Evolutionary conservation across 1,139 yeast genomes (phyloP).

Genomic region (Suhomyces guaymorum): DNA sequence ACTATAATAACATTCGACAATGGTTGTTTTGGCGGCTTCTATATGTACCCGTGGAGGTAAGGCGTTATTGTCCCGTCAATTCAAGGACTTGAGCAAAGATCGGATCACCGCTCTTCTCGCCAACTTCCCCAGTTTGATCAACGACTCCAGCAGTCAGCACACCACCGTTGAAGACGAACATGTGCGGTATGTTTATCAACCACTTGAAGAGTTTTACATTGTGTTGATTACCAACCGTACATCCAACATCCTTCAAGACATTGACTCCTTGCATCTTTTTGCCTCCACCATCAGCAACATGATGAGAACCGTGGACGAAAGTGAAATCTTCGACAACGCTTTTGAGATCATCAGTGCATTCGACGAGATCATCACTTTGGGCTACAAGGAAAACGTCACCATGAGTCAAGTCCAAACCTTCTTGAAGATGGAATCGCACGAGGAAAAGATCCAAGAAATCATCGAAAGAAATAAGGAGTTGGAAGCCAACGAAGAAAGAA

Average conservation of each 20-base stretch:
- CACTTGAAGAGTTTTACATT: slow-evolving; percentile 90
- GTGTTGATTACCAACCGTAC: slow-evolving; percentile 88
- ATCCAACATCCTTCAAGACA: slow-evolving; percentile 91
- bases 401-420: slow-evolving; percentile 83
- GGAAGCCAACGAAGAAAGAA: slow-evolving; percentile 96
- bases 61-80: slow-evolving; percentile 90
- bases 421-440: slow-evolving; percentile 97
- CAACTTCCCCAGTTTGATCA: slow-evolving; percentile 78
- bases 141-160: slow-evolving; percentile 75
- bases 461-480: slow-evolving; percentile 95
- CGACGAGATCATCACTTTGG: slow-evolving; percentile 89
- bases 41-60: slow-evolving; percentile 95
- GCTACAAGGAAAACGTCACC: slow-evolving; percentile 86
- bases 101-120: slow-evolving; percentile 85
- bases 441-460: slow-evolving; percentile 96
- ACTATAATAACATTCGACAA: slow-evolving; percentile 6
- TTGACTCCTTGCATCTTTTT: slow-evolving; percentile 86
- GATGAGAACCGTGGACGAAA: slow-evolving; percentile 74
- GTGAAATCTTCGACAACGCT: slow-evolving; percentile 79
- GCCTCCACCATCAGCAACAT: slow-evolving; percentile 78
- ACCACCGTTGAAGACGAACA: slow-evolving; percentile 93
- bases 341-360: slow-evolving; percentile 90
- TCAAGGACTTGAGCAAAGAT: slow-evolving; percentile 81
- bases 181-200: slow-evolving; percentile 93
- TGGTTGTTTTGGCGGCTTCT: slow-evolving; percentile 80